Conservation (phyloP, 306 rosid genomes). For the Trifolium fragiferum region DNA sequence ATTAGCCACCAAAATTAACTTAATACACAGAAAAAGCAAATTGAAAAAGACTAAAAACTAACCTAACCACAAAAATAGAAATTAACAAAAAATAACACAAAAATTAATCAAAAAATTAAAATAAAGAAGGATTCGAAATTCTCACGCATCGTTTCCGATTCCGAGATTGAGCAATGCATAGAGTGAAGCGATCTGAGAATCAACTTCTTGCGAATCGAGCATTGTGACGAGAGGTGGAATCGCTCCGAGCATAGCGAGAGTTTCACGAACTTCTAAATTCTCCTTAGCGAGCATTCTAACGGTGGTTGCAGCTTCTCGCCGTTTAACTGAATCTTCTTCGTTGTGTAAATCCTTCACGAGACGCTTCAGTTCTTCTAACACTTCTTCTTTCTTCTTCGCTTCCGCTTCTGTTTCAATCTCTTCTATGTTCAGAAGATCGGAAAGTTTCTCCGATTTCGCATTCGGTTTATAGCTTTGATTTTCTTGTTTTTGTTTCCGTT, state of each 20-base stretch:
- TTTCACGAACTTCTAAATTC: conserved; percentile 67
- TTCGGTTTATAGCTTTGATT: background rate
- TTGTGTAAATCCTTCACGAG: conserved; percentile 66
- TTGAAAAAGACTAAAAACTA: too few species aligned
- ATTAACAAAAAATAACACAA: background rate
- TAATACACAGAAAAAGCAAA: too few species aligned
- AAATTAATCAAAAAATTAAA: background rate
- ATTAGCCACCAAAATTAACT: background rate
- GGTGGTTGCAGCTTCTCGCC: conserved; percentile 62
- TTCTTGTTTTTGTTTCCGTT: background rate
- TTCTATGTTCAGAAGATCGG: conserved; percentile 78
- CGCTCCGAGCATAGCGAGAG: conserved; percentile 87
- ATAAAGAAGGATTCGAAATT: background rate
- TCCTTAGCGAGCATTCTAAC: conserved; percentile 82
- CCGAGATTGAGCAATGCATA: conserved; percentile 93
- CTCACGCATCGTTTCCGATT: conserved; percentile 90
- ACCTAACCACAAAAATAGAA: background rate
- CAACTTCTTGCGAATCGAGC: conserved; percentile 66
- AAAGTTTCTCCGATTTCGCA: conserved; percentile 74
- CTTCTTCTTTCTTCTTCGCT: conserved; percentile 69
- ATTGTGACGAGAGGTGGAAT: conserved; percentile 88
- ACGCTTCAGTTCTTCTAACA: conserved; percentile 63
- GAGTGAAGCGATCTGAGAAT: conserved; percentile 79
- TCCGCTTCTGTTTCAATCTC: conserved; percentile 56
- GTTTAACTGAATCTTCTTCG: conserved; percentile 51